Base-by-base conservation (phyloP, 306 rosid species). In the Castanea mollissima region DNA sequence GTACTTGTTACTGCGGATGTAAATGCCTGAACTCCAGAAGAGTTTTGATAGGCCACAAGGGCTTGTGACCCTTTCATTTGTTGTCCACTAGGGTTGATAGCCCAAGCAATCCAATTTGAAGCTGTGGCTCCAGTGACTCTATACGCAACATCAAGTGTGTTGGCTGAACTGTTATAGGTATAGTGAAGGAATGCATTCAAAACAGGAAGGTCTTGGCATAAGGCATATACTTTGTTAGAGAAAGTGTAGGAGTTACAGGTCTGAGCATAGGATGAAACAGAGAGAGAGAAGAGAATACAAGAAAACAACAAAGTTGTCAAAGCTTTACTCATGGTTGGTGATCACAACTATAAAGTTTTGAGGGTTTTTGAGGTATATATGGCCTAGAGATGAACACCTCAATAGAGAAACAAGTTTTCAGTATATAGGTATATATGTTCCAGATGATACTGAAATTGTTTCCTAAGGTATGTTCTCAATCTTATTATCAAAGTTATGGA, bases 81-180 rank as follows among this genome's bases (percentile, higher is more conserved):
- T 2, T 4, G 29, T 0, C 9, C 29, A 3, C 0, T 29, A 1
- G 91, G 91, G 44, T 93, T 90, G 31, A 93, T 85, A 8, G 89
- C 98, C 97, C 98, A 93, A 0, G 97, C 32, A 2, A 93, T 91
- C 94, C 98, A 93, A 1, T 4, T 86, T 23, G 72, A 9, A 10
- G 86, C 27, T 21, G 85, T 10, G 52, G 84, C 59, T 12, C 84
- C 88, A 1, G 51, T 29, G 73, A 80, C 91, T 31, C 94, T 74
- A 88, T 73, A 93, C 6, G 97, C 98, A 14, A 93, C 67, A 3
- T 79, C 78, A 16, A 91, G 88, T 31, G 69, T 71, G 2, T 86
- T 82, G 1, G 93, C 69, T 13, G 77, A 1, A 23, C 73, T 59
- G 1, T 83, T 67, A 55, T 65, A 86, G 38, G 21, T 87, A 94